Percentiles rank a stretch among this genome's conserved stretches.
Conservation (phyloP, 2,329 filamentous ascomycete species). For the Botrytis deweyae region DNA sequence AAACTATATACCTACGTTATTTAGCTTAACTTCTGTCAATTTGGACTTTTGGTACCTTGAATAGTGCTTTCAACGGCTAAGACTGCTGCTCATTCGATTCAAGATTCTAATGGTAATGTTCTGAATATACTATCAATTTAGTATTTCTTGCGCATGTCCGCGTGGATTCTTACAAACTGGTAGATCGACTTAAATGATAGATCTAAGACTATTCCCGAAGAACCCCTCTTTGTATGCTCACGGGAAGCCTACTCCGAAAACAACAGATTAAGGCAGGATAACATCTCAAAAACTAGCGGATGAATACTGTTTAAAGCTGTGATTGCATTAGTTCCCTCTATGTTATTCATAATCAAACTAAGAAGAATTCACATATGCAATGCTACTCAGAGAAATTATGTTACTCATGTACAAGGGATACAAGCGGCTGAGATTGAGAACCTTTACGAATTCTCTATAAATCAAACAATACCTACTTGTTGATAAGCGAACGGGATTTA, state of each 20-base stretch:
- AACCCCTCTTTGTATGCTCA: not conserved
- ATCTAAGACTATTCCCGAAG: not conserved
- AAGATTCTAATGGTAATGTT: not conserved
- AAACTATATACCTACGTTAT: not conserved
- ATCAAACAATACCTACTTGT: too few species aligned
- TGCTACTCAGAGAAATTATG: not conserved
- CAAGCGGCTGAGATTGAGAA: not conserved
- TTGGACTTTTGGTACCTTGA: not conserved
- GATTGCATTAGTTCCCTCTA: not conserved
- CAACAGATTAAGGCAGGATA: not conserved
- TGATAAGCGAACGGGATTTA: not conserved
- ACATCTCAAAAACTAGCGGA: not conserved
- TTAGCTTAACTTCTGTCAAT: not conserved
- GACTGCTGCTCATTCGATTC: not conserved
- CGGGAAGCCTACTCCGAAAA: too few species aligned
- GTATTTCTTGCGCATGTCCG: rapidly evolving
- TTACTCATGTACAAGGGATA: not conserved
- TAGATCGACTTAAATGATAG: not conserved
- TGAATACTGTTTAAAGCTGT: not conserved
- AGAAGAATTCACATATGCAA: not conserved
- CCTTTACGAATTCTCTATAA: not conserved
- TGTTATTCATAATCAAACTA: not conserved
- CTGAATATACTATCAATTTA: not conserved
- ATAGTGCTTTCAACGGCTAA: not conserved
- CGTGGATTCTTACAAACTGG: not conserved